A percentile compares a stretch with the other conserved stretches of the same genome.
Evolutionary conservation across 1,284 basidiomycete genomes (phyloP).

Genomic region (Phlebopus sp.): DNA sequence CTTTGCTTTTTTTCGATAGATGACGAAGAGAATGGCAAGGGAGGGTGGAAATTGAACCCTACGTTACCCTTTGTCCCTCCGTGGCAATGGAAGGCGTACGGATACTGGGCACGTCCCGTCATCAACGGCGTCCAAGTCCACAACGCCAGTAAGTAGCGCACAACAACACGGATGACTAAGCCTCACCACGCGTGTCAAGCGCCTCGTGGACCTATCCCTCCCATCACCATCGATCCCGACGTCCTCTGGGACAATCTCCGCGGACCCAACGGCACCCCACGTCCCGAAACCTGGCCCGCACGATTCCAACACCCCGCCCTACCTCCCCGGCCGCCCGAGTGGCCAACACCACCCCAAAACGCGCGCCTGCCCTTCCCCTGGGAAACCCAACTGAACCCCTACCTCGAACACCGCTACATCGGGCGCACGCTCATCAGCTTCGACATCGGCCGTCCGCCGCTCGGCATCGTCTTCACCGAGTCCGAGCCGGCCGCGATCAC

Average conservation of each 20-base stretch:
- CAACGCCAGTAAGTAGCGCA: slow-evolving; percentile 37
- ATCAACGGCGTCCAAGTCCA: slow-evolving; percentile 23
- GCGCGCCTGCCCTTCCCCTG: slow-evolving; percentile 41
- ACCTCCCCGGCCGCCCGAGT: slow-evolving; percentile 30
- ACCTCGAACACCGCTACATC: slow-evolving; percentile 43
- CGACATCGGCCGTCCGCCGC: slow-evolving; percentile 38
- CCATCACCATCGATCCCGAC: slow-evolving; percentile 26
- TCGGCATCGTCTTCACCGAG: slow-evolving; percentile 26
- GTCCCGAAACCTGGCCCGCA: neutral
- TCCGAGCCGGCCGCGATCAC: slow-evolving; percentile 26
- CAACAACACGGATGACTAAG: neutral
- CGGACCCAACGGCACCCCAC: neutral
- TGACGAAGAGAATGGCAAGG: neutral
- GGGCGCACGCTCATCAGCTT: slow-evolving; percentile 47
- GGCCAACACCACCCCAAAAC: slow-evolving; percentile 38
- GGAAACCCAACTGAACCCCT: slow-evolving; percentile 52
- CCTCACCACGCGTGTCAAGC: neutral
- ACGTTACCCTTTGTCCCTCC: neutral
- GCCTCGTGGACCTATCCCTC: slow-evolving; percentile 19
- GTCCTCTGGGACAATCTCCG: neutral
- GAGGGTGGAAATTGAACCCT: slow-evolving; percentile 17
- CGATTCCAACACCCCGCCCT: neutral
- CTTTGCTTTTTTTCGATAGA: neutral
- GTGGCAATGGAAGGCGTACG: slow-evolving; percentile 1
- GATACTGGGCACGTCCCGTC: neutral